Percentiles rank a stretch among this genome's conserved stretches.
phyloP scores from a whole-genome alignment of 345 rosid genomes.

The Arabis hirsuta region DNA sequence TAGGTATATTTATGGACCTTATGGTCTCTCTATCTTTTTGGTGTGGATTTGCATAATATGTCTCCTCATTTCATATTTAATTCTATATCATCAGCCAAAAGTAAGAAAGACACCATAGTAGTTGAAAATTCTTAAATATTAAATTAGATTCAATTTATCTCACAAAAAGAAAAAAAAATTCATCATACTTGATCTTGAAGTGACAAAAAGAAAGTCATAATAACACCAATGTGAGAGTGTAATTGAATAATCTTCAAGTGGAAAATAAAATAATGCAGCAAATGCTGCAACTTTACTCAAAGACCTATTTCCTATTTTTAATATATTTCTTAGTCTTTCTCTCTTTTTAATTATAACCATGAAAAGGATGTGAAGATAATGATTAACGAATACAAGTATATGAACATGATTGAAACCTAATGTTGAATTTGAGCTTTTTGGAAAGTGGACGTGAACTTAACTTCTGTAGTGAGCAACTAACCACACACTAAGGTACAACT shows the following conservation, averaged over 20 bases:
- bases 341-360: slow-evolving; percentile 11
- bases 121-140: slow-evolving; percentile 23
- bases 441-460: slow-evolving; percentile 38
- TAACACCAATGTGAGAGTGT: slow-evolving; percentile 37
- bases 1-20: slow-evolving; percentile 30
- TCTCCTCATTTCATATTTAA: slow-evolving; percentile 34
- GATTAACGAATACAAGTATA: slow-evolving; percentile 25
- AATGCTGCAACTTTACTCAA: slow-evolving; percentile 47
- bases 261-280: slow-evolving; percentile 38
- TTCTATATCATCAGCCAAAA: slow-evolving; percentile 32
- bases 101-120: slow-evolving; percentile 27
- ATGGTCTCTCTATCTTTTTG: slow-evolving; percentile 32
- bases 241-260: slow-evolving; percentile 46
- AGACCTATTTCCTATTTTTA: slow-evolving; percentile 15
- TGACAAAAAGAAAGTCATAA: slow-evolving; percentile 46
- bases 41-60: slow-evolving; percentile 36
- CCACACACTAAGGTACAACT: slow-evolving; percentile 35
- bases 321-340: slow-evolving; percentile 23
- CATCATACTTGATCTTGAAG: slow-evolving; percentile 47
- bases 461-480: slow-evolving; percentile 43
- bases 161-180: slow-evolving; percentile 31
- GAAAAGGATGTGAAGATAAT: slow-evolving; percentile 41
- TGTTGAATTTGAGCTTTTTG: slow-evolving; percentile 44
- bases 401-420: slow-evolving; percentile 46
- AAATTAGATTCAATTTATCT: slow-evolving; percentile 29